phyloP scores from a whole-genome alignment of 257 asterid species.

The Solanum rostratum region DNA sequence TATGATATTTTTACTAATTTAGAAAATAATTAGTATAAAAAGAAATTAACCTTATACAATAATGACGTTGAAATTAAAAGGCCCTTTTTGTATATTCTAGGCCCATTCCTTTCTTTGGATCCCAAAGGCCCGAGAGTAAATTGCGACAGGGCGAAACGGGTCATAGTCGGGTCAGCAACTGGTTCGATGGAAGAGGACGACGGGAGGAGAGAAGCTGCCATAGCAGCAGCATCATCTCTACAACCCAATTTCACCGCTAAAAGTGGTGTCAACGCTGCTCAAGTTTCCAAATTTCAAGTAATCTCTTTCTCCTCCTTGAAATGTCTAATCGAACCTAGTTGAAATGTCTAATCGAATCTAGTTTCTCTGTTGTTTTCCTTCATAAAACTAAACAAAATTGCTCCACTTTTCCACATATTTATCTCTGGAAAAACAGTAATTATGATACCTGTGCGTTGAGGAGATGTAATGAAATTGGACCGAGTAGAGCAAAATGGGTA shows the following conservation, averaged over 20 bases:
- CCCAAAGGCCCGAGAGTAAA: neutral
- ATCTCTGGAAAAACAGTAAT: neutral
- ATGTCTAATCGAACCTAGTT: neutral
- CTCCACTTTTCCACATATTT: neutral
- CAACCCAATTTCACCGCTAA: constrained; percentile 46
- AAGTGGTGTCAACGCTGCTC: constrained; percentile 30
- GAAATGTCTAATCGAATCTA: neutral
- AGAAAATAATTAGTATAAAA: too few relatives aligned
- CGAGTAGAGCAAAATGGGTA: neutral
- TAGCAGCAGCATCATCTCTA: constrained; percentile 43
- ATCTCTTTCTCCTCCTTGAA: neutral
- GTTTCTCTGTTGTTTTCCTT: neutral
- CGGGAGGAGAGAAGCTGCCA: constrained; percentile 57
- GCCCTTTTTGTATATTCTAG: neutral
- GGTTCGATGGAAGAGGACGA: constrained; percentile 36
- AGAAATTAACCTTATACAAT: too few relatives aligned
- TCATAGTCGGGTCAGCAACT: neutral
- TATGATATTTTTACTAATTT: too few relatives aligned
- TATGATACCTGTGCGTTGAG: neutral
- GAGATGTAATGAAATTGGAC: neutral
- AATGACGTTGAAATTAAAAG: neutral
- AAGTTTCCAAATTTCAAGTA: constrained; percentile 75
- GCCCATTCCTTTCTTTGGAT: neutral
- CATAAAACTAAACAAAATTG: neutral
- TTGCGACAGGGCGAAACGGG: neutral